Conservation (phyloP, 352 stramenopile species). For the Chrysophaeum taylorii region DNA sequence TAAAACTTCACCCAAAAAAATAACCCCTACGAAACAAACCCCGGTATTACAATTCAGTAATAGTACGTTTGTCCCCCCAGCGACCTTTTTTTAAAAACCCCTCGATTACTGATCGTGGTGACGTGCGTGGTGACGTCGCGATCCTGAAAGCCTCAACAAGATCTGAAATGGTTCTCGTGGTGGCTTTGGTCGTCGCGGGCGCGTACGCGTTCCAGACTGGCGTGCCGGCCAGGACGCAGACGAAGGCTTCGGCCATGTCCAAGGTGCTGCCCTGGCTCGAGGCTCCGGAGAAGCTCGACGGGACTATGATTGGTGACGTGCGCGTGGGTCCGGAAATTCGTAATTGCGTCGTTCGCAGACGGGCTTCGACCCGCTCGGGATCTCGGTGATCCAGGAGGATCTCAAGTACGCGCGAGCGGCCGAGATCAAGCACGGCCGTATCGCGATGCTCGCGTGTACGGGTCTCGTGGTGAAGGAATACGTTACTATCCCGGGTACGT, state of each 20-base stretch:
- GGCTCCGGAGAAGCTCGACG: conserved; percentile 43
- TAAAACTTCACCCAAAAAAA: no score
- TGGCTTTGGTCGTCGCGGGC: no score
- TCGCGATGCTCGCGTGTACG: conserved; percentile 51
- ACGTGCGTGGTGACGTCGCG: no score
- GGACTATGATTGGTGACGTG: conserved; percentile 48
- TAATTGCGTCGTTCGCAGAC: background rate
- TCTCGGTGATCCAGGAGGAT: conserved; percentile 12
- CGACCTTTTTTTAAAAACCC: no score
- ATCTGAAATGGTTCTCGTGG: no score
- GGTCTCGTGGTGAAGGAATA: conserved; percentile 50
- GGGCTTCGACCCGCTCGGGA: background rate
- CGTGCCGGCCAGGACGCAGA: no score
- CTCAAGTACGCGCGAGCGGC: conserved; percentile 29
- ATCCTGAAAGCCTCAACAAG: no score
- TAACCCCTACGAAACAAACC: no score
- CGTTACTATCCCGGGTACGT: conserved; percentile 43
- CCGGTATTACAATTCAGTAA: no score
- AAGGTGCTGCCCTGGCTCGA: conserved; percentile 48
- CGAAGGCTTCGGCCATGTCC: conserved; percentile 20
- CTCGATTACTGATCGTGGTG: no score
- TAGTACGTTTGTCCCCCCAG: no score
- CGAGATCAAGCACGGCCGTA: conserved; percentile 56
- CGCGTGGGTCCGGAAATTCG: background rate
- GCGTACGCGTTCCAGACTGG: no score